Base-by-base conservation (phyloP, 805 yeast species). In the Candida hungchunana region DNA sequence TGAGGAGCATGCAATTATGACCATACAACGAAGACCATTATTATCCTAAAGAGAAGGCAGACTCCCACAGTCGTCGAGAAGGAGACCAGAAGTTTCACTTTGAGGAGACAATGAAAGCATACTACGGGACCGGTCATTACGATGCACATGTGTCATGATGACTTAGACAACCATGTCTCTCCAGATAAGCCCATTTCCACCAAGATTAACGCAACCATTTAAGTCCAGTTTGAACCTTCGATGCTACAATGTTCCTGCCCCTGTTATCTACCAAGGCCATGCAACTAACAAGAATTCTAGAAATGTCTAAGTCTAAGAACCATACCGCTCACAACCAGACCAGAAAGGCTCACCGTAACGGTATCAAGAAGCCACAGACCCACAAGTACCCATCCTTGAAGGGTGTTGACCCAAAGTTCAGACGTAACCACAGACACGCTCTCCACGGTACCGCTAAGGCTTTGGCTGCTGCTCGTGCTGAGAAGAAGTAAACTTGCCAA, bases 291-390 rank as follows among this genome's bases (percentile, higher is more conserved):
- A 63, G 21, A 39, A 17, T 17, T 19, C 45, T 57, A 63, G 64
- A 69, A 74, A 90, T 93, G 98, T 70, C 98, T 73, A 93, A 93
- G 79, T 90, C 97, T 59, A 93, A 93, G 96, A 93, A 93, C 77
- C 97, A 93, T 73, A 93, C 98, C 75, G 89, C 88, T 75, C 98
- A 93, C 77, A 93, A 93, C 94, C 97, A 90, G 77, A 85, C 83
- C 88, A 84, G 74, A 71, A 93, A 93, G 94, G 97, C 97, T 66
- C 98, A 93, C 97, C 89, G 82, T 70, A 93, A 93, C 84, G 98
- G 98, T 78, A 90, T 93, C 79, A 90, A 90, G 85, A 93, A 90
- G 89, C 96, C 97, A 62, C 85, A 79, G 82, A 82, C 96, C 66
- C 74, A 79, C 95, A 89, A 86, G 79, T 88, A 90, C 82, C 96